Base-by-base conservation (phyloP, 2,329 filamentous ascomycete species). In the Xylaria sp. region DNA sequence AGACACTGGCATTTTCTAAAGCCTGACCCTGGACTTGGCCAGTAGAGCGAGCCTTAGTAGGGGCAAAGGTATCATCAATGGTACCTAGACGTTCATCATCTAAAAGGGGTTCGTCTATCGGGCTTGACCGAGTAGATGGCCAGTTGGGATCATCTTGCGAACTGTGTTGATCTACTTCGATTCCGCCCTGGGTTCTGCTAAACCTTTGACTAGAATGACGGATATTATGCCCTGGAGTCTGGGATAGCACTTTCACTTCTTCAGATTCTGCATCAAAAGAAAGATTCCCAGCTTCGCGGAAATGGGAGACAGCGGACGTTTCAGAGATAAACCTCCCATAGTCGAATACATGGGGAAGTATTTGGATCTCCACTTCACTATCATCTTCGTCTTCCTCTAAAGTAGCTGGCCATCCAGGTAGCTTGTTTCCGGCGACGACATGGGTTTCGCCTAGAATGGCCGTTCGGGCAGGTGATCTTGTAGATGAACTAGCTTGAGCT, bases 71-170 rank as follows among this genome's bases (percentile, higher is more conserved):
- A 44, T 47, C 53, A 50, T 59, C 66, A 36, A 58, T 60, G 29
- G 45, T 50, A 29, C 61, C 56, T 22, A 58, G 44, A 31, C 31
- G 65, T 36, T 53, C 65, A 13, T 67, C 65, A 56, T 61, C 44
- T 29, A 67, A 47, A 15, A 67, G 61, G 5, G 65, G 61, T 1
- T 65, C 61, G 38, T 57, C 54, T 39, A 55, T 45, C 22, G 66
- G 63, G 17, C 42, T 56, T 45, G 61, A 65, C 22, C 50, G 53
- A 27, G 61, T 56, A 53, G 51, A 29, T 7, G 50, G 27, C 56
- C 65, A 57, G 13, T 60, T 27, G 10, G n/a, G 15, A 2, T 29
- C 51, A 15, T 45, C 5, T 47, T 15, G 33, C 20, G n/a, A 27
- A 33, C 5, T 11, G 22, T 22, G 15, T 47, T 45, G 45, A 20